phyloP scores from a whole-genome alignment of 202 grass and related monocot species.

The Musa balbisiana region DNA sequence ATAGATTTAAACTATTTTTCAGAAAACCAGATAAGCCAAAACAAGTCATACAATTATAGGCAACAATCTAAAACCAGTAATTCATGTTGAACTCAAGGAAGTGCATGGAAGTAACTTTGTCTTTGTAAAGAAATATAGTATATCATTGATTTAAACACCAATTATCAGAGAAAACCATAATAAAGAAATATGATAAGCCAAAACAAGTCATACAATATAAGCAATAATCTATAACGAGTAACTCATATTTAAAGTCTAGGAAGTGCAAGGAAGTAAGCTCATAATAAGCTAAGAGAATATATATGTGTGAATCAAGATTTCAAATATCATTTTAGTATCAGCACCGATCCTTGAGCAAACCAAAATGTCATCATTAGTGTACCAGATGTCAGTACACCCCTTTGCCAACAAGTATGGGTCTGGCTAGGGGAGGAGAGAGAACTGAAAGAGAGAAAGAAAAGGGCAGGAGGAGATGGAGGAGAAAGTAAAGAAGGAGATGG shows the following conservation, averaged over 20 bases:
- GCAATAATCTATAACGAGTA: neutral
- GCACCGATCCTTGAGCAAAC: too few species aligned
- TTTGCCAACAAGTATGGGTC: too few species aligned
- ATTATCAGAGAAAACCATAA: slow-evolving; percentile 20
- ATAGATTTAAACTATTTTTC: slow-evolving; percentile 23
- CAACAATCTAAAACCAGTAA: slow-evolving; percentile 3
- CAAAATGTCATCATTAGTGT: too few species aligned
- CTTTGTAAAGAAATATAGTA: slow-evolving; percentile 22
- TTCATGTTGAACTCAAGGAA: neutral
- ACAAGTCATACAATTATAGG: slow-evolving; percentile 17
- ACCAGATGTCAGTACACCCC: too few species aligned
- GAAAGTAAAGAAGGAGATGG: too few species aligned
- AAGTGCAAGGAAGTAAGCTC: neutral
- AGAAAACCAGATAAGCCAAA: slow-evolving; percentile 24
- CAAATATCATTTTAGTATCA: too few species aligned
- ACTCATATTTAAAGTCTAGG: neutral
- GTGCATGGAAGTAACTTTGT: neutral
- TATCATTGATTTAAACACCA: slow-evolving; percentile 19
- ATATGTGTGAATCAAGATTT: too few species aligned
- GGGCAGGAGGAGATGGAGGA: too few species aligned
- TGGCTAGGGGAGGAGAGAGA: too few species aligned
- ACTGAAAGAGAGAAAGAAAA: too few species aligned
- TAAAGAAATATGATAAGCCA: neutral
- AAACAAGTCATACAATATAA: slow-evolving; percentile 24
- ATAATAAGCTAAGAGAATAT: neutral